phyloP scores from a whole-genome alignment of 163 green algal species.

The Chloromonas sp. region DNA sequence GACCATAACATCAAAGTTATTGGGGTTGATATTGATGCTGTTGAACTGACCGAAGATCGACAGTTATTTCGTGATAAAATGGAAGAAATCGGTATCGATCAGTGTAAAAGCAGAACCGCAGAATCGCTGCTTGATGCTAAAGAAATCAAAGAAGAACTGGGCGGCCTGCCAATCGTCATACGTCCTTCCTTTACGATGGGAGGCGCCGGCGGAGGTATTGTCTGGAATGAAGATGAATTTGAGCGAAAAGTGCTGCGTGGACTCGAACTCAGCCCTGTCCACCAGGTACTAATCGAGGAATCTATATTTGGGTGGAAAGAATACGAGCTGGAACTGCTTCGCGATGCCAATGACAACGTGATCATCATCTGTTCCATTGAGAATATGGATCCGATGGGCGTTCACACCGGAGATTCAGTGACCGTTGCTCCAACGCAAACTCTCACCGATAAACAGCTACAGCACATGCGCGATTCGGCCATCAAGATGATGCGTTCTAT shows the following conservation, averaged over 20 bases:
- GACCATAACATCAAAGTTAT: slow-evolving; percentile 93
- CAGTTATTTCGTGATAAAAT: slow-evolving; percentile 69
- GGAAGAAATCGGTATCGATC: too few relatives aligned
- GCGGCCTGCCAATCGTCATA: slow-evolving; percentile 94
- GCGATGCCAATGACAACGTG: slow-evolving; percentile 94
- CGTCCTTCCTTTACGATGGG: slow-evolving; percentile 95
- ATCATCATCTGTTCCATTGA: slow-evolving; percentile 99
- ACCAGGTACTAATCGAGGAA: slow-evolving; percentile 91
- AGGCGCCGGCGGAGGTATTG: slow-evolving; percentile 91
- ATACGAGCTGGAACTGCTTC: slow-evolving; percentile 98
- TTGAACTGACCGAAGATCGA: slow-evolving; percentile 95
- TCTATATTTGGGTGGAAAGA: slow-evolving; percentile 98
- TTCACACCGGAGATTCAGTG: slow-evolving; percentile 87
- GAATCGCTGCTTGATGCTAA: slow-evolving; percentile 58
- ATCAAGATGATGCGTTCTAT: slow-evolving; percentile 97
- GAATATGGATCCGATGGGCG: slow-evolving; percentile 98
- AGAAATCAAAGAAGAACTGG: slow-evolving; percentile 66
- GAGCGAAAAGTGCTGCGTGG: slow-evolving; percentile 39
- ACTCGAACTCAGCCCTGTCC: background rate
- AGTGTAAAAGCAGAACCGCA: too few relatives aligned
- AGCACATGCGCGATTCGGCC: slow-evolving; percentile 85
- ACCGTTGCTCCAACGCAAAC: slow-evolving; percentile 67
- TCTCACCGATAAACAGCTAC: slow-evolving; percentile 82
- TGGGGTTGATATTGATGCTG: slow-evolving; percentile 93
- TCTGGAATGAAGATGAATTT: slow-evolving; percentile 97